Base-by-base conservation (phyloP, 441 rosid species). In the Bocquillonia castaneifolia region DNA sequence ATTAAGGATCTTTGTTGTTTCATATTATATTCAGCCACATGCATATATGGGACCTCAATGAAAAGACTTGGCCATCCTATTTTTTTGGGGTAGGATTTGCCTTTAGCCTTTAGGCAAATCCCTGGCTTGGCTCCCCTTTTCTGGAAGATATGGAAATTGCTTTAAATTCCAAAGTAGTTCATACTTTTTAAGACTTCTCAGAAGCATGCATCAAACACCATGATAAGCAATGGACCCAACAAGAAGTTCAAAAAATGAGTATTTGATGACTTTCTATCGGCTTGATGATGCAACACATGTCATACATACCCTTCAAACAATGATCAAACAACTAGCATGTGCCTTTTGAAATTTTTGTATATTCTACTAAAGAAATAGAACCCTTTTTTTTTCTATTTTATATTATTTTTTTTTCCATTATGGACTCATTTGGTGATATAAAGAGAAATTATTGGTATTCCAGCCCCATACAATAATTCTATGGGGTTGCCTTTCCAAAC, bases 151-250 rank as follows among this genome's bases (percentile, higher is more conserved):
- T n/a, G 51, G 23, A 14, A 54, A n/a, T n/a, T 55, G 63, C 31
- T 67, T 67, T 67, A 67, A 47, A 42, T 18, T 56, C 42, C 31
- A 14, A 56, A 57, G 55, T 56, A 63, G 44, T 22, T 67, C 63
- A 31, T 31, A 20, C 61, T 66, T 66, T 53, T 29, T 13, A 57
- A 22, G 34, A 25, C 26, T 67, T 42, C 39, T 57, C 63, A 42
- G 44, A 66, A 44, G 71, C 71, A 67, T 44, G 71, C 63, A 13
- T 10, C 44, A 56, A 44, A 57, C 54, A 67, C 55, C 31, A 67
- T 67, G 17, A 67, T 66, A 40, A 55, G 39, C 71, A 13, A 56
- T 67, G 70, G 63, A 42, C 70, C 70, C 52, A 66, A 20, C 61
- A 37, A 55, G n/a, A n/a, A n/a, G 23, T 39, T 54, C 18, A 36